Evolutionary conservation across 495 filamentous ascomycete species (phyloP), one percentile per base, ranked within the genome.

Genomic region (Parathielavia hyrcaniae): DNA sequence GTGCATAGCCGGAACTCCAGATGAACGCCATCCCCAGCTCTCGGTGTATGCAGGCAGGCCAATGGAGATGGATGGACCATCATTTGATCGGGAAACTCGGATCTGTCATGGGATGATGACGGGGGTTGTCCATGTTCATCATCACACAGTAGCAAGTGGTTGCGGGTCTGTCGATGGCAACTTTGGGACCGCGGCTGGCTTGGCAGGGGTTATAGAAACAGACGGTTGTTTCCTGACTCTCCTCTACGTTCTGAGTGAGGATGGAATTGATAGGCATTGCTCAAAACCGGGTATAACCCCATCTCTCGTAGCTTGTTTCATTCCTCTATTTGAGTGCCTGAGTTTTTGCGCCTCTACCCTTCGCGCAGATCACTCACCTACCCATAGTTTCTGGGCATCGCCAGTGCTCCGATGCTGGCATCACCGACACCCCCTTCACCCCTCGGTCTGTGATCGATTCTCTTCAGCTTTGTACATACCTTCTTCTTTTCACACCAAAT

Each of bases 321-420:
- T 53, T 45, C 11, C n/a, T 45, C 26, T 6, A 7, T 20, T 45
- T 45, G 1, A 49, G 34, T 26, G 17, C 26, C n/a, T n/a, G 17
- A 17, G n/a, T 22, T 6, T 48, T 48, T 16, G 17, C 36, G 35
- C 41, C 34, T 11, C 10, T 23, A 53, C 17, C 20, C 20, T 44
- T 43, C 14, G 39, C 9, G 23, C 20, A 17, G 26, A 53, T n/a
- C 5, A 44, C 39, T 36, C 39, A 20, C n/a, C 4, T 19, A 20
- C 48, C 35, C 14, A n/a, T 54, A 23, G 34, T 39, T 26, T n/a
- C 6, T 16, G 43, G 43, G 32, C 11, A 48, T 52, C 6, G n/a
- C 10, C 11, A 32, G 14, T 36, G 16, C 45, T 19, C 40, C 22
- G 60, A 57, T 62, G 60, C 60, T 58, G 60, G 60, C 60, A 61